Base-by-base conservation (phyloP, 192 early-diverging fungal genomes). In the Gryganskiella cystojenkinii region DNA sequence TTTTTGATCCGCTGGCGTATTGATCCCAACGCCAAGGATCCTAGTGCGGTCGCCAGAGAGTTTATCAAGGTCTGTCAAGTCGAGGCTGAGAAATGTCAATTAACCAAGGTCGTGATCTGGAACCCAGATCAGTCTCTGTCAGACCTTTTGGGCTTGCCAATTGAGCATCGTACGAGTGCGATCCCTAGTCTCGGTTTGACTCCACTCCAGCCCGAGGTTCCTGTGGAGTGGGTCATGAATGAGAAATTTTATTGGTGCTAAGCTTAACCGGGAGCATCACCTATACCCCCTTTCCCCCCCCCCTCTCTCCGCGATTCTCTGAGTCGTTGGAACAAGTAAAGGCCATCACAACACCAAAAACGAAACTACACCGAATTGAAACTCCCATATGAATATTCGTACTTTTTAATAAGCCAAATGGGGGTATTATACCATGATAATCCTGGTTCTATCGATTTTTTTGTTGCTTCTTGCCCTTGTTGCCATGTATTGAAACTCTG, bases 161-260 rank as follows among this genome's bases (percentile, higher is more conserved):
- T 56, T 34, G 54, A 40, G 45, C 28, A 66, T 40, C 64, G 71
- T 31, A 64, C 66, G 9, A 59, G 58, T 19, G 25, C 71, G 2
- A 61, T 75, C 24, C 50, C 71, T 2, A 53, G 64, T 37, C 22
- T 75, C 14, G 71, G 71, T 11, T 33, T 67, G 3, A 27, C 49
- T 3, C 8, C 28, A 33, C 28, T 57, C 13, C 17, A n/a, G n/a
- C 17, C 35, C 14, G 52, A 61, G 1, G 55, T 46, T 13, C 27
- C 49, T 20, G 34, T 67, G 17, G 64, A 75, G 24, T 75, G 71
- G 71, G 34, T 67, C 28, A 13, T 61, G 33, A 75, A 67, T 44
- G 71, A 75, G 35, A 75, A 75, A 43, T 75, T 67, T 27, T 64
- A 49, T 19, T 75, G 71, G 71, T 75, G 37, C 37, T 40, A 40